Conservation (phyloP, 2,329 filamentous ascomycete species). For the Cordyceps militaris region DNA sequence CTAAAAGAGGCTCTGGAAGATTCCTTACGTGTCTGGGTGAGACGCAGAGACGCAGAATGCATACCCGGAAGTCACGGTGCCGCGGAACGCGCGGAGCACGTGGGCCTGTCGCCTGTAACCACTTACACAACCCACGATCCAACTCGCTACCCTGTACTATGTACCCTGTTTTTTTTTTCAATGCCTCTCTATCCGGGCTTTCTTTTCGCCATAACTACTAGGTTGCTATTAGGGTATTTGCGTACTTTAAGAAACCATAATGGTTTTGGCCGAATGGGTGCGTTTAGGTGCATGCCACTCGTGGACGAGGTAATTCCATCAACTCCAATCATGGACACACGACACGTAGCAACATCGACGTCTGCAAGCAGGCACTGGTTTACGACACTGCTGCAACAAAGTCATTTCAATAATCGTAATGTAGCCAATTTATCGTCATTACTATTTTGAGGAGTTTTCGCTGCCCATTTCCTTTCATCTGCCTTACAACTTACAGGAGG, state of each 20-base stretch:
- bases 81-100: slow-evolving; percentile 3
- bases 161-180: not conserved
- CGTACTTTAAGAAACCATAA: too few relatives aligned
- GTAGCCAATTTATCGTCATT: not conserved
- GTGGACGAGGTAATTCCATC: slow-evolving; percentile 7
- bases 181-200: not conserved
- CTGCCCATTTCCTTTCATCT: not conserved
- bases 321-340: too few relatives aligned
- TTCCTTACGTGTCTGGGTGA: not conserved
- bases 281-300: slow-evolving; percentile 30
- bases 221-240: too few relatives aligned
- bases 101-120: not conserved
- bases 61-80: not conserved
- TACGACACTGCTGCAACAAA: too few relatives aligned
- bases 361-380: too few relatives aligned
- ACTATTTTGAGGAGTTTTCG: not conserved
- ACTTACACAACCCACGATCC: too few relatives aligned
- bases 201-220: too few relatives aligned
- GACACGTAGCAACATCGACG: too few relatives aligned
- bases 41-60: not conserved
- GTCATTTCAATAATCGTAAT: not conserved
- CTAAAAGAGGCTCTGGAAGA: not conserved
- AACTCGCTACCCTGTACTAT: not conserved
- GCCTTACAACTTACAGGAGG: not conserved
- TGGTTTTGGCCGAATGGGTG: too few relatives aligned